These are phyloP conservation scores for Monilinia fructicola DNA, from an alignment of 2,329 filamentous ascomycete species.

Conservation along the genomic window DNA sequence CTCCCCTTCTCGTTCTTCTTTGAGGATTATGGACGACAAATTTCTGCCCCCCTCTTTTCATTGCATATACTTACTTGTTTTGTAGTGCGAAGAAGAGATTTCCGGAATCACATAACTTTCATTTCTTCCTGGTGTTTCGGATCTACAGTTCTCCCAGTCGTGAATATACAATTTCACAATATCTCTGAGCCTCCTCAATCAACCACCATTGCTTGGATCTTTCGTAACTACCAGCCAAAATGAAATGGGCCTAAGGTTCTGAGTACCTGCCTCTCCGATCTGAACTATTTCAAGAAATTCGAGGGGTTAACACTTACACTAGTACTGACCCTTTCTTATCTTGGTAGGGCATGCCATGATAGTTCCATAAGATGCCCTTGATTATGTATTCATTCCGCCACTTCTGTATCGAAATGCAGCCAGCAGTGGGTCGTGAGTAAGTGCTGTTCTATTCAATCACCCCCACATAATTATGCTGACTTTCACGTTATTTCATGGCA, in stretches of 20 bases:
- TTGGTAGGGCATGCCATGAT: not conserved
- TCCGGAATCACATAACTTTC: not conserved
- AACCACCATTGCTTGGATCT: no score
- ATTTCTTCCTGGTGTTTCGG: not conserved
- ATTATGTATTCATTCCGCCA: not conserved
- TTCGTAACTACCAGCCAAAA: accelerated
- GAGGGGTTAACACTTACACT: no score
- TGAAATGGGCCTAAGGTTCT: not conserved
- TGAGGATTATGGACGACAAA: not conserved
- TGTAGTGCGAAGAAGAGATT: not conserved
- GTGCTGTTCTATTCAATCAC: no score
- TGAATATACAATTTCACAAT: not conserved
- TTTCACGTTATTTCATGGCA: no score
- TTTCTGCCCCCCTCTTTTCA: not conserved
- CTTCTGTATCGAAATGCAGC: not conserved
- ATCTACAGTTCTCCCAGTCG: no score
- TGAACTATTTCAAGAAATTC: not conserved
- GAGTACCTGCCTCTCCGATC: not conserved
- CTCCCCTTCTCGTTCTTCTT: not conserved
- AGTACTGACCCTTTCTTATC: not conserved
- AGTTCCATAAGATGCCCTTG: not conserved
- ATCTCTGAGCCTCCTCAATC: not conserved
- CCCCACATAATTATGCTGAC: not conserved
- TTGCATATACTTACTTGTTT: not conserved
- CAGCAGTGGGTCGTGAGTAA: no score